Evolutionary conservation across 176 grass and related monocot genomes (phyloP), one percentile per base, ranked within the genome.

Genomic region (Olyra latifolia): DNA sequence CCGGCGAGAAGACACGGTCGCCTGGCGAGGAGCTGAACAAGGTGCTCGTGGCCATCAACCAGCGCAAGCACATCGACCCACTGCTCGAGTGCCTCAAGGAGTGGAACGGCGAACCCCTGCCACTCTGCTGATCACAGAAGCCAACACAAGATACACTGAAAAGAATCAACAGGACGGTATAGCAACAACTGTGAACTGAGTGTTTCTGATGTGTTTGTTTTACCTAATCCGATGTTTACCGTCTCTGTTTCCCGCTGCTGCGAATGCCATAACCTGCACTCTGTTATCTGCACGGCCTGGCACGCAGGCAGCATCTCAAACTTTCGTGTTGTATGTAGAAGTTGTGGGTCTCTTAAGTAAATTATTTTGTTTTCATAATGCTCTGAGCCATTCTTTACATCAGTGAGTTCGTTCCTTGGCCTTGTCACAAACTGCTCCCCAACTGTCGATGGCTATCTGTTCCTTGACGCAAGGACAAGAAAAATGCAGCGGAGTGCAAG

Each of bases 71-170:
- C 77, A 86, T 92, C 65, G 93, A 92, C 81, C 93, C 93, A 6
- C 86, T 96, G 49, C 87, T 96, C 5, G 87, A 90, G 66, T 96
- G 93, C 83, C 89, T 96, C 45, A 88, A 86, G 78, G 93, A 83
- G 71, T 96, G 93, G 93, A 96, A 96, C 71, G 93, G 93, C 42
- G 82, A 65, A 81, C 93, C 93, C 12, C 78, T 96, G 69, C 93
- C 93, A 8, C 88, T 96, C 69, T 88, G 84, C 80, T 92, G 83
- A 85, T 43, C 71, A 59, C 2, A 59, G 6, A 20, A 42, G 62
- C 6, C 16, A 45, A 14, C 14, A 50, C n/a, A 5, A 78, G 27
- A 29, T 35, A 81, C 40, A 71, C 50, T 50, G 29, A 70, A 48
- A 58, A 29, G 60, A 47, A 69, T 71, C 28, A 57, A 82, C 9